Evolutionary conservation across 1,284 basidiomycete species (phyloP).

Genomic region (Austroboletus novae-zelandiae): DNA sequence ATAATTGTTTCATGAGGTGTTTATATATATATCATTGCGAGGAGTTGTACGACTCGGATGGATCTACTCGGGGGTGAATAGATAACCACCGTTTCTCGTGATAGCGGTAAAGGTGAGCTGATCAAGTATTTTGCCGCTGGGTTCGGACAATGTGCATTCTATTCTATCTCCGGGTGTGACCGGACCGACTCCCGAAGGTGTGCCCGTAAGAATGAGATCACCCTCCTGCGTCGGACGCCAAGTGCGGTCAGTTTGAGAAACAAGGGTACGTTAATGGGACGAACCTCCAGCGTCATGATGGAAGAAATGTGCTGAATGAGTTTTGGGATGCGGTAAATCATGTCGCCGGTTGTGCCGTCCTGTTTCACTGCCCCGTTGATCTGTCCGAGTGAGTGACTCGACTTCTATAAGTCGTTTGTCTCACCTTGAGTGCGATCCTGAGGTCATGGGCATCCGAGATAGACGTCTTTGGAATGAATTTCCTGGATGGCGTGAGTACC

Average conservation of each 20-base stretch:
- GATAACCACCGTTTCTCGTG: slow-evolving; percentile 70
- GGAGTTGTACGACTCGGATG: neutral
- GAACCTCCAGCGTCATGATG: slow-evolving; percentile 92
- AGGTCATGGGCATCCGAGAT: slow-evolving; percentile 78
- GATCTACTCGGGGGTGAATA: slow-evolving; percentile 39
- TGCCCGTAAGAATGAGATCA: slow-evolving; percentile 87
- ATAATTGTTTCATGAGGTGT: slow-evolving; percentile 11
- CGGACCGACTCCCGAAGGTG: slow-evolving; percentile 88
- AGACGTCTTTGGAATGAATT: slow-evolving; percentile 76
- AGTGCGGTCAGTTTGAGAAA: neutral
- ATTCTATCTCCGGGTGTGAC: slow-evolving; percentile 78
- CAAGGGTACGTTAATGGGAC: slow-evolving; percentile 20
- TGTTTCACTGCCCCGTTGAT: slow-evolving; percentile 86
- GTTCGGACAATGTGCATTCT: slow-evolving; percentile 68
- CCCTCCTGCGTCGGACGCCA: slow-evolving; percentile 58
- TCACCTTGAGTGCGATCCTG: slow-evolving; percentile 69
- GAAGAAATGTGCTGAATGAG: slow-evolving; percentile 90
- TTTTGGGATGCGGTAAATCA: slow-evolving; percentile 93
- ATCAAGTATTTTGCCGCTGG: slow-evolving; percentile 58
- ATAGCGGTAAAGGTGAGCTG: slow-evolving; percentile 66
- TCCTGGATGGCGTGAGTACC: slow-evolving; percentile 38
- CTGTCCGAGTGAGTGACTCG: slow-evolving; percentile 32
- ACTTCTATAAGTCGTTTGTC: too few species aligned
- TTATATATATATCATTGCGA: neutral
- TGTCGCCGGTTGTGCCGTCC: slow-evolving; percentile 81